Base-by-base conservation (phyloP, 2,329 filamentous ascomycete species). In the Grosmannia clavigera region DNA sequence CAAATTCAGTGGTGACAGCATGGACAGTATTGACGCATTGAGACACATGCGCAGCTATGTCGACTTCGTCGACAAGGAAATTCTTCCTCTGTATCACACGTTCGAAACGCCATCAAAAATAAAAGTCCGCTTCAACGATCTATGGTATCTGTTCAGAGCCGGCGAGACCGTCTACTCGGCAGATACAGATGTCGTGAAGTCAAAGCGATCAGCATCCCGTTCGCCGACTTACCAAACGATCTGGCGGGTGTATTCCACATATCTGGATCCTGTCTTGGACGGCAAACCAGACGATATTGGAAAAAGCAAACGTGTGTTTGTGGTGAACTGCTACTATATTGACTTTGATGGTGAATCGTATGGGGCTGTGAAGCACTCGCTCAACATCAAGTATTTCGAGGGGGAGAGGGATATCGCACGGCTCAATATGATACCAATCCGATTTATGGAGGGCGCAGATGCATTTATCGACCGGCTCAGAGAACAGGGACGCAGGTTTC, bases 41-140 rank as follows among this genome's bases (percentile, higher is more conserved):
- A 22, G 38, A 22, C 72, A 76, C 61, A 74, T 76, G 70, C 68
- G 72, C 16, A 73, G 70, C 68, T 77, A 76, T 48, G 71, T 77
- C 55, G 64, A 75, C 40, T 77, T 77, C 58, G 65, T 76, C n/a
- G 74, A 76, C 50, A 66, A 72, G 25, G 71, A 75, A 51, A 65
- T 77, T 31, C 69, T 77, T 66, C 73, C 73, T 3, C 61, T 74
- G 1, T 67, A 72, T 58, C 59, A 62, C 14, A 60, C 63, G 16
- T 72, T 66, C 56, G 59, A 61, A 33, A 59, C 33, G 56, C 61
- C 58, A 29, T 4, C 35, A 2, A 56, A 55, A 16, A 54, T 43
- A 25, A 69, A 68, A 3, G 70, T 76, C 63, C 69, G 68, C 56
- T 77, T 72, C 35, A 69, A 73, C 19, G 75, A 77, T 62, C 63